A percentile compares a stretch with the other conserved stretches of the same genome.
Evolutionary conservation across 495 filamentous ascomycete species (phyloP).

Genomic region (Echria macrotheca): DNA sequence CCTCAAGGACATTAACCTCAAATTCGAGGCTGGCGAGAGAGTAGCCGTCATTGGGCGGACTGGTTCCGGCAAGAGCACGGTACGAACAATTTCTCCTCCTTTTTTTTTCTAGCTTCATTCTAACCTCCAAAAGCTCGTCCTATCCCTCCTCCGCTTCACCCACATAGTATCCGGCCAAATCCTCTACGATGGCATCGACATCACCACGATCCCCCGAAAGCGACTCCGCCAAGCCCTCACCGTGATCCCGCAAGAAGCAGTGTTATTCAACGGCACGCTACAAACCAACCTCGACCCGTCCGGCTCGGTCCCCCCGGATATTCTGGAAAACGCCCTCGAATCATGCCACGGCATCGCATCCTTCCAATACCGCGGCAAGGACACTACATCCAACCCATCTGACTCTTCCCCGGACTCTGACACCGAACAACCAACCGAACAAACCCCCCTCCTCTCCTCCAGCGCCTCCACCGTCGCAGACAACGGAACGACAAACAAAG

Average conservation of each 20-base stretch:
- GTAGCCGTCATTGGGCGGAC: slow-evolving; percentile 54
- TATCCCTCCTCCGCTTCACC: slow-evolving; percentile 52
- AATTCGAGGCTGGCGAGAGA: slow-evolving; percentile 46
- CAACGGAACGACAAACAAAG: slow-evolving; percentile 1
- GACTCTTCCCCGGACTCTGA: neutral
- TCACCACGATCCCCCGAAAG: slow-evolving; percentile 41
- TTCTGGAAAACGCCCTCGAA: slow-evolving; percentile 38
- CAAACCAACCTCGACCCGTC: slow-evolving; percentile 47
- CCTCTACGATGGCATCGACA: slow-evolving; percentile 50
- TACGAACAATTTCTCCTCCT: no score
- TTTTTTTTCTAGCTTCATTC: neutral
- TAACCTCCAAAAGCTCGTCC: slow-evolving; percentile 35
- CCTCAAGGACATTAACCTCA: slow-evolving; percentile 47
- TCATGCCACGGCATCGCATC: slow-evolving; percentile 41
- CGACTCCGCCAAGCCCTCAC: slow-evolving; percentile 48
- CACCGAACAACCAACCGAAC: neutral
- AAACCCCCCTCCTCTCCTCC: slow-evolving; percentile 5
- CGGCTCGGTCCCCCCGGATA: slow-evolving; percentile 34
- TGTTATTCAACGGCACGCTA: slow-evolving; percentile 49
- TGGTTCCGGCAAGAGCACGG: slow-evolving; percentile 55
- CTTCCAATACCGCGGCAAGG: slow-evolving; percentile 33
- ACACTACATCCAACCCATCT: neutral
- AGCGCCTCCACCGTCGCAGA: slow-evolving; percentile 12
- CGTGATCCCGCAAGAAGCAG: slow-evolving; percentile 54
- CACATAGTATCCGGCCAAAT: slow-evolving; percentile 44